Conservation (phyloP, 2,329 filamentous ascomycete genomes). For the Claviceps spartinae region DNA sequence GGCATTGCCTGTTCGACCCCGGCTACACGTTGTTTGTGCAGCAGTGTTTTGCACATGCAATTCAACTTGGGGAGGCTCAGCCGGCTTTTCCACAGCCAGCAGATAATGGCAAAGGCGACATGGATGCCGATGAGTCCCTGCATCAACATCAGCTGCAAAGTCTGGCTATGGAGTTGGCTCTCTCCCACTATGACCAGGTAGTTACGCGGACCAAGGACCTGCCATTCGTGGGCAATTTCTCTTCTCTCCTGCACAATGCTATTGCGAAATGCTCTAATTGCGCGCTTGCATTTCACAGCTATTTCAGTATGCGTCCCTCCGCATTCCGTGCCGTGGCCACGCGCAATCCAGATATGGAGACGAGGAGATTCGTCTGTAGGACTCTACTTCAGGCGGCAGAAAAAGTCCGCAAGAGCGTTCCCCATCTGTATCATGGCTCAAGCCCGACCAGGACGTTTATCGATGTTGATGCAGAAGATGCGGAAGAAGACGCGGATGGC, state of each 20-base stretch:
- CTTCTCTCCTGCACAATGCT: constrained; percentile 33
- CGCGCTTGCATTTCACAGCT: constrained; percentile 45
- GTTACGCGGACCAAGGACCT: constrained; percentile 57
- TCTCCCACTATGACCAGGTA: constrained; percentile 63
- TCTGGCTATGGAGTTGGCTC: constrained; percentile 37
- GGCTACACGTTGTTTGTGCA: constrained; percentile 55
- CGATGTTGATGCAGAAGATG: constrained; percentile 7
- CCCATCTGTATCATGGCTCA: constrained; percentile 30
- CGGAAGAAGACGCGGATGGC: constrained; percentile 16
- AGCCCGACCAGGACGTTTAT: neutral
- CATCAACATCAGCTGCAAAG: constrained; percentile 26
- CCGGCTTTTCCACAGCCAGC: neutral
- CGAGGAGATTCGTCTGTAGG: constrained; percentile 39
- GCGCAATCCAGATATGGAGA: constrained; percentile 39
- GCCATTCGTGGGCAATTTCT: constrained; percentile 45
- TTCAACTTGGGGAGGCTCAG: constrained; percentile 25
- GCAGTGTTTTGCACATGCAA: constrained; percentile 45
- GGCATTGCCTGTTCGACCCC: constrained; percentile 68
- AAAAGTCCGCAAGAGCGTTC: constrained; percentile 34
- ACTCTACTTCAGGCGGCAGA: constrained; percentile 39
- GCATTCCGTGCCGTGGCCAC: constrained; percentile 53
- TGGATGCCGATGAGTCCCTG: neutral
- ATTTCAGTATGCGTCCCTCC: constrained; percentile 41
- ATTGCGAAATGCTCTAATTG: constrained; percentile 37
- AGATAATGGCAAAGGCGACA: neutral